These are phyloP conservation scores for Setaria italica DNA, from an alignment of 202 grass and related monocot species.

Conservation along the genomic window DNA sequence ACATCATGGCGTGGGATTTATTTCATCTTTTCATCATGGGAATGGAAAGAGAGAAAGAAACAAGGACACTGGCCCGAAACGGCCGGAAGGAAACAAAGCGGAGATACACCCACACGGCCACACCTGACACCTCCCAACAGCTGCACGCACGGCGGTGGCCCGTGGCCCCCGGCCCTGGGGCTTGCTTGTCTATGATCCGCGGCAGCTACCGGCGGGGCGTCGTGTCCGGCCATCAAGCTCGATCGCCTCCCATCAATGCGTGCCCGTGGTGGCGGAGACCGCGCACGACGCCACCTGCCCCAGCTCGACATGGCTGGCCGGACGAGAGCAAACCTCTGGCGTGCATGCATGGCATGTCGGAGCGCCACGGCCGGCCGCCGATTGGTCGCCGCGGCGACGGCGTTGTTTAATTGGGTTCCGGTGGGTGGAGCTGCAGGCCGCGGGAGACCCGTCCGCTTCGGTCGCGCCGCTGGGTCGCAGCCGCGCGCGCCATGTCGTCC, in stretches of 20 bases:
- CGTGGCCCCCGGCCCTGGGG: neutral
- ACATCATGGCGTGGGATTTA: neutral
- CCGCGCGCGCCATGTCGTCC: neutral
- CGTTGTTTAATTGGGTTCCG: slow-evolving; percentile 15
- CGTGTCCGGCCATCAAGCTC: neutral
- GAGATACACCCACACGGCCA: neutral
- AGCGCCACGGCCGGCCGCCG: too few species aligned
- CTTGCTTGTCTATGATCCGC: neutral
- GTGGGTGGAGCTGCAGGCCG: slow-evolving; percentile 32
- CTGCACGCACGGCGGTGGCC: neutral
- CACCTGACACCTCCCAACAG: neutral
- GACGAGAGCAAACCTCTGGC: neutral
- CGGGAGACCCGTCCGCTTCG: neutral
- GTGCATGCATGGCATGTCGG: neutral
- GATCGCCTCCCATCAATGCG: neutral
- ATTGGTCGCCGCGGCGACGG: neutral
- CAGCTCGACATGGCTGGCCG: neutral
- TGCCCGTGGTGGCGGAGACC: slow-evolving; percentile 35
- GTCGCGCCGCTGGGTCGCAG: slow-evolving; percentile 37
- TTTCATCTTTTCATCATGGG: neutral
- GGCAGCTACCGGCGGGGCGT: neutral
- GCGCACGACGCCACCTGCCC: slow-evolving; percentile 9
- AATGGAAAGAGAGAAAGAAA: neutral
- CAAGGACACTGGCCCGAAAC: neutral
- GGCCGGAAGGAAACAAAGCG: slow-evolving; percentile 36